Percentiles rank a stretch among this genome's conserved stretches.
Evolutionary conservation across 345 rosid genomes (phyloP).

Genomic region (Syzygium jambos): DNA sequence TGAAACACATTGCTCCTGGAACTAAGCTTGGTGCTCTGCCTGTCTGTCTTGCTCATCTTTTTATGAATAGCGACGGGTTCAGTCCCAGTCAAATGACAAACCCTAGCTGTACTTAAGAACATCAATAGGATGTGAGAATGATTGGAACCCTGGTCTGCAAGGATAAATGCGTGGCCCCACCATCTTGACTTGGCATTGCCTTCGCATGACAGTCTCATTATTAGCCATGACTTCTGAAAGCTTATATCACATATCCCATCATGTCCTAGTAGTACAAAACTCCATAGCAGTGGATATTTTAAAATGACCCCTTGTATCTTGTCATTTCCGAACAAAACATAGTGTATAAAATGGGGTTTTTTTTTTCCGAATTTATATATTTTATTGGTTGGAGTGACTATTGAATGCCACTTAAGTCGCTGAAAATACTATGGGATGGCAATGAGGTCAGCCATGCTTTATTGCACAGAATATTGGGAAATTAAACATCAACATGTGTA

Average conservation of each 20-base stretch:
- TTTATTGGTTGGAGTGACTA: not conserved
- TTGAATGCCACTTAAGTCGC: not conserved
- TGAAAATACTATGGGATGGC: not conserved
- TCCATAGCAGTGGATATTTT: not conserved
- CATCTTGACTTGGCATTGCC: not conserved
- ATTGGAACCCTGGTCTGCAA: not conserved
- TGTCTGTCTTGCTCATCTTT: not conserved
- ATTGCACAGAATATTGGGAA: not conserved
- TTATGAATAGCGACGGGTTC: not conserved
- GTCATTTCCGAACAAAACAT: not conserved
- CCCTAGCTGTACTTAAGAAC: not conserved
- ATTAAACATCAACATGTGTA: not conserved
- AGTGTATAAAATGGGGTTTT: not conserved
- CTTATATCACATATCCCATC: not conserved
- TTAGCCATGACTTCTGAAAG: not conserved
- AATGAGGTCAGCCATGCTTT: not conserved
- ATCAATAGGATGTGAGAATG: not conserved
- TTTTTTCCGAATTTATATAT: not conserved
- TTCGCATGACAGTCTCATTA: not conserved
- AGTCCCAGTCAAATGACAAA: not conserved
- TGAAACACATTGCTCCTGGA: not conserved
- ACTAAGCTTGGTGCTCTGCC: not conserved
- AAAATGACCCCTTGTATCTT: not conserved
- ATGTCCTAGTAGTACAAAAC: not conserved
- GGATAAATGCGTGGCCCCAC: not conserved